phyloP scores from a whole-genome alignment of 2,329 filamentous ascomycete genomes.

The Aschersonia sp. region DNA sequence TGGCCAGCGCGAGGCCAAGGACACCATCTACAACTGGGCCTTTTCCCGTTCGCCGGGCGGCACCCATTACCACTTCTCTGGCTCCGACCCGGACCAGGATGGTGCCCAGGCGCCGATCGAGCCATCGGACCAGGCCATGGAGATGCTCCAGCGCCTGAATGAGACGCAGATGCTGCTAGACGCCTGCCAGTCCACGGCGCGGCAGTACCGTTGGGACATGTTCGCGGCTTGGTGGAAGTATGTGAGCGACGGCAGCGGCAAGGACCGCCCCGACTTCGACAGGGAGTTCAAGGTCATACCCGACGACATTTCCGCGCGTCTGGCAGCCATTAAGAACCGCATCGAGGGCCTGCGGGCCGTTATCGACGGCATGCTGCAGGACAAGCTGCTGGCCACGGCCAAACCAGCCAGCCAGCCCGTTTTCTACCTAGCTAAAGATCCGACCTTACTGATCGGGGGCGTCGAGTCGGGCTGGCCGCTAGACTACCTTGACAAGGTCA shows the following conservation, averaged over 20 bases:
- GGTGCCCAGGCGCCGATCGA: slow-evolving; percentile 1
- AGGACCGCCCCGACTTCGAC: neutral
- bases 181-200: slow-evolving; percentile 5
- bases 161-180: slow-evolving; percentile 11
- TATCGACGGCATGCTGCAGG: slow-evolving; percentile 1
- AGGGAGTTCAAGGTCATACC: neutral
- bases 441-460: slow-evolving; percentile 21
- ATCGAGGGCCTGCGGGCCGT: slow-evolving; percentile 1
- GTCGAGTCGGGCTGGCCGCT: slow-evolving; percentile 22
- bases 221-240: slow-evolving; percentile 28
- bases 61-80: slow-evolving; percentile 10
- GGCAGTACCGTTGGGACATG: slow-evolving; percentile 21
- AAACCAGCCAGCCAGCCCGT: slow-evolving; percentile 10
- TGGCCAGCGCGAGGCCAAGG: slow-evolving; percentile 13
- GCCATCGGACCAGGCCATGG: neutral
- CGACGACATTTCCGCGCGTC: neutral
- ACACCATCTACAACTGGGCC: slow-evolving; percentile 15
- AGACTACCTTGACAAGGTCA: slow-evolving; percentile 16
- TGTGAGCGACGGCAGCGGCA: slow-evolving; percentile 10
- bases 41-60: slow-evolving; percentile 14
- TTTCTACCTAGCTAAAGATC: slow-evolving; percentile 18
- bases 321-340: neutral
- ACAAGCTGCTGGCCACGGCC: slow-evolving; percentile 3
- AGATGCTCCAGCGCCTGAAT: slow-evolving; percentile 9
- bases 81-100: slow-evolving; percentile 1